These are phyloP conservation scores for Teratosphaeria pseudoeucalypti DNA, from an alignment of 2,329 filamentous ascomycete genomes.

Conservation along the genomic window DNA sequence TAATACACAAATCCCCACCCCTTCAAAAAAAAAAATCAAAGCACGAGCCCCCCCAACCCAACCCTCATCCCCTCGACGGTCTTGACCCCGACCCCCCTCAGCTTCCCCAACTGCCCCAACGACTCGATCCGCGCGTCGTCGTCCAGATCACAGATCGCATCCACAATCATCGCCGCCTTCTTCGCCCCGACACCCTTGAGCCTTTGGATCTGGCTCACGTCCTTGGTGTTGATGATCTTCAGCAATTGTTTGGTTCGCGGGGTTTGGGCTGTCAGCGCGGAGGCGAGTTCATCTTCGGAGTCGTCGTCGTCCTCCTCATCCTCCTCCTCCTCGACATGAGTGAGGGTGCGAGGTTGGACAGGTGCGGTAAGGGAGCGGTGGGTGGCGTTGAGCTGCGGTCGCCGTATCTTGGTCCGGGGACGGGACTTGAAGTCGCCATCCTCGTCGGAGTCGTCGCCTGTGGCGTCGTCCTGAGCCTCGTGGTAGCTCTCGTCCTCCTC, in stretches of 20 bases:
- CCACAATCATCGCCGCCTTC: constrained; percentile 50
- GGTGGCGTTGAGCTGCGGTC: constrained; percentile 6
- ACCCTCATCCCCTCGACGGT: constrained; percentile 42
- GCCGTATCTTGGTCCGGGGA: constrained; percentile 29
- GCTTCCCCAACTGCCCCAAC: constrained; percentile 33
- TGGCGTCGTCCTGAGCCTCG: constrained; percentile 19
- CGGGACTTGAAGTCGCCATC: constrained; percentile 28
- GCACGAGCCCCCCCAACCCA: constrained; percentile 21
- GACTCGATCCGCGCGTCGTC: constrained; percentile 22
- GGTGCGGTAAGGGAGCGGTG: constrained; percentile 6
- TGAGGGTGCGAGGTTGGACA: neutral
- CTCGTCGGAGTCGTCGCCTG: constrained; percentile 19
- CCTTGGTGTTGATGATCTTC: constrained; percentile 62
- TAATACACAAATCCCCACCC: neutral
- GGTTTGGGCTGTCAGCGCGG: constrained; percentile 27
- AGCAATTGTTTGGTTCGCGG: constrained; percentile 55
- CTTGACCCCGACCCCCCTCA: constrained; percentile 40
- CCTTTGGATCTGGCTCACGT: constrained; percentile 53
- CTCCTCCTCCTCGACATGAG: too few species aligned
- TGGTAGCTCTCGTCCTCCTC: constrained; percentile 35
- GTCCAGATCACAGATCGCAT: constrained; percentile 38
- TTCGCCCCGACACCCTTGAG: constrained; percentile 64
- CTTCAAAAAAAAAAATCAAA: constrained; percentile 1
- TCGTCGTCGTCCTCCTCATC: constrained; percentile 16
- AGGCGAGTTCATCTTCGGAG: constrained; percentile 24